phyloP scores from a whole-genome alignment of 139 green algal species.

The Marvania coccoides region DNA sequence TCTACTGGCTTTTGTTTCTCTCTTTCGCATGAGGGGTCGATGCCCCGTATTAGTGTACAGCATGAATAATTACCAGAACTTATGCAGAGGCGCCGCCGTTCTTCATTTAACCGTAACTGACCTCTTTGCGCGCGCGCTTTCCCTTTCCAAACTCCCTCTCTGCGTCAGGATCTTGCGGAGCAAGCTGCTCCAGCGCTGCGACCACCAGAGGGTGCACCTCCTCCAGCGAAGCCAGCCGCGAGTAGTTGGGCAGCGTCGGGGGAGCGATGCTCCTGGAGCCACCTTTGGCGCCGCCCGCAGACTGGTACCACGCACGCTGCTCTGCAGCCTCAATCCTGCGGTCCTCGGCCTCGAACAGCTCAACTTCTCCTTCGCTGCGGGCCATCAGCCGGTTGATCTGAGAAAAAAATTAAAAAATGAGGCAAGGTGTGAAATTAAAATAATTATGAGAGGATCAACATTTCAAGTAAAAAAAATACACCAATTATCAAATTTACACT shows the following conservation, averaged over 20 bases:
- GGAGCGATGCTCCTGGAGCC: background rate
- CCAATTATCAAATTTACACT: too few relatives aligned
- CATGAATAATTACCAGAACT: too few relatives aligned
- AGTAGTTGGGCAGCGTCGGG: background rate
- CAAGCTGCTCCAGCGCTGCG: slow-evolving; percentile 1
- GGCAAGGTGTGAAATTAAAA: too few relatives aligned
- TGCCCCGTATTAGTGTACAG: too few relatives aligned
- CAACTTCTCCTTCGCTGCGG: slow-evolving; percentile 34
- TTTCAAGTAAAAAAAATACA: too few relatives aligned
- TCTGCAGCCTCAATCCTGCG: background rate
- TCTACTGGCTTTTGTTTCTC: too few relatives aligned
- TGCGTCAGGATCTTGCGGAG: slow-evolving; percentile 24
- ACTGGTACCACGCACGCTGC: background rate
- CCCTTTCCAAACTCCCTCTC: slow-evolving; percentile 46
- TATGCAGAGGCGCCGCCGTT: too few relatives aligned
- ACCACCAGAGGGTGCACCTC: slow-evolving; percentile 8
- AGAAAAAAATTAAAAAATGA: too few relatives aligned
- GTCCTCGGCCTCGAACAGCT: slow-evolving; percentile 19
- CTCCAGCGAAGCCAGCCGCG: slow-evolving; percentile 8
- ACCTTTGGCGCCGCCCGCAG: too few relatives aligned
- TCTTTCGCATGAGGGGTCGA: too few relatives aligned
- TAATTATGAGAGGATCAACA: too few relatives aligned
- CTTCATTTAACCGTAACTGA: too few relatives aligned
- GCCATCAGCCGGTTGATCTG: slow-evolving; percentile 48
- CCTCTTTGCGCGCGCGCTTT: slow-evolving; percentile 25